These are phyloP conservation scores for Brettanomyces naardenensis DNA, from an alignment of 805 yeast species.

Conservation along the genomic window DNA sequence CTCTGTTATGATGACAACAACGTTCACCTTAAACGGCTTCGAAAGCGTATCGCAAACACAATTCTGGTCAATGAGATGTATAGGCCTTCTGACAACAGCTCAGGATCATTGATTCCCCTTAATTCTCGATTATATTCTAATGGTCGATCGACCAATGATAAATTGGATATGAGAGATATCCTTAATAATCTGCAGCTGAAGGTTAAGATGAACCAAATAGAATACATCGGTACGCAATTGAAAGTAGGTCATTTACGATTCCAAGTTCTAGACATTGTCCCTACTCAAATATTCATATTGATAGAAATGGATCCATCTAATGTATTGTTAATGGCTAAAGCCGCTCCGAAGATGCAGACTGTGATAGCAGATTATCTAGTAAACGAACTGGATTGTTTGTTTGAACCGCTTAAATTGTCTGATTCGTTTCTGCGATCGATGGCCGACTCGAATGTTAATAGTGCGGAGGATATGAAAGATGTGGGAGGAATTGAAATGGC, in stretches of 20 bases:
- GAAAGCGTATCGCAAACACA: slow-evolving; percentile 14
- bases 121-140: slow-evolving; percentile 15
- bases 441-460: background rate
- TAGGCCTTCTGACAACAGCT: slow-evolving; percentile 1
- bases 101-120: slow-evolving; percentile 13
- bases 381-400: slow-evolving; percentile 17
- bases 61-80: slow-evolving; percentile 18
- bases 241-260: slow-evolving; percentile 24
- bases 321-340: slow-evolving; percentile 13
- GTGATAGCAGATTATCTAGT: slow-evolving; percentile 16
- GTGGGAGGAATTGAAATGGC: slow-evolving; percentile 17
- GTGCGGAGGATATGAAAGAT: background rate
- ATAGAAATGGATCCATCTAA: slow-evolving; percentile 17
- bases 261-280: slow-evolving; percentile 18
- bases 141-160: slow-evolving; percentile 16
- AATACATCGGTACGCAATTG: slow-evolving; percentile 4
- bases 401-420: slow-evolving; percentile 10
- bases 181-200: slow-evolving; percentile 15
- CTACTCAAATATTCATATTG: slow-evolving; percentile 21
- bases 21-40: slow-evolving; percentile 9
- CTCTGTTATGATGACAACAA: slow-evolving; percentile 21
- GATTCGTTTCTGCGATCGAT: slow-evolving; percentile 3
- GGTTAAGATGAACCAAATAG: slow-evolving; percentile 17
- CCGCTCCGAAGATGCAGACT: slow-evolving; percentile 15
- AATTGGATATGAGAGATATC: slow-evolving; percentile 17